Base-by-base conservation (phyloP, 805 yeast species). In the Yarrowia osloensis region DNA sequence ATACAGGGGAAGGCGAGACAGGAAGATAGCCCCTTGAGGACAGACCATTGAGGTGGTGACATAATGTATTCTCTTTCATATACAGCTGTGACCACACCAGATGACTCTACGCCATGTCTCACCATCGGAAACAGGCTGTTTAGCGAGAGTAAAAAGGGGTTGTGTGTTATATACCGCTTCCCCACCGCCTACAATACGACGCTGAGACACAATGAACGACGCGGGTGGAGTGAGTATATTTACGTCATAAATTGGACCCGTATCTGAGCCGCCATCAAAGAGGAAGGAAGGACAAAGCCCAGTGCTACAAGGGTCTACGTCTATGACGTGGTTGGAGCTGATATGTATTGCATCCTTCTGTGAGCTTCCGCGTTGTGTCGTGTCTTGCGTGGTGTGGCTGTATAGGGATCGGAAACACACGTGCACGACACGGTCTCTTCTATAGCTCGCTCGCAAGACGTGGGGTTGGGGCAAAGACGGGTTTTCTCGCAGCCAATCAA, bases 371-470 rank as follows among this genome's bases (percentile, higher is more conserved):
- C 39, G 47, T 4, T 12, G 28, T 12, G 47, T 21, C 31, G 31
- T 28, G 31, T 28, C 11, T n/a, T 28, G 31, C 29, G 29, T 28
- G 29, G 24, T 15, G 21, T 12, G 39, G 39, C 19, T 13, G 28
- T 22, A 5, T 22, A 8, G 47, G 21, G 29, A 24, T 5, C 49
- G 17, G 22, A 15, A 2, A 13, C 19, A 35, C 61, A 54, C 61
- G 61, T 54, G 61, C 61, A 35, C 61, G 61, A 54, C 61, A 35
- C 31, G 61, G 40, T 33, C 54, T 29, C 28, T 50, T 13, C 29
- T 50, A 31, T 31, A 31, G 55, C 54, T 47, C 37, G 35, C 37
- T 29, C 54, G 54, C 54, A 8, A 19, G 54, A 47, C 54, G 31
- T 47, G 54, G 54, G 52, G 33, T 46, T 28, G 52, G 33, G 39